These are phyloP conservation scores for Lyophyllum decastes DNA, from an alignment of 768 basidiomycete species.

Conservation along the genomic window DNA sequence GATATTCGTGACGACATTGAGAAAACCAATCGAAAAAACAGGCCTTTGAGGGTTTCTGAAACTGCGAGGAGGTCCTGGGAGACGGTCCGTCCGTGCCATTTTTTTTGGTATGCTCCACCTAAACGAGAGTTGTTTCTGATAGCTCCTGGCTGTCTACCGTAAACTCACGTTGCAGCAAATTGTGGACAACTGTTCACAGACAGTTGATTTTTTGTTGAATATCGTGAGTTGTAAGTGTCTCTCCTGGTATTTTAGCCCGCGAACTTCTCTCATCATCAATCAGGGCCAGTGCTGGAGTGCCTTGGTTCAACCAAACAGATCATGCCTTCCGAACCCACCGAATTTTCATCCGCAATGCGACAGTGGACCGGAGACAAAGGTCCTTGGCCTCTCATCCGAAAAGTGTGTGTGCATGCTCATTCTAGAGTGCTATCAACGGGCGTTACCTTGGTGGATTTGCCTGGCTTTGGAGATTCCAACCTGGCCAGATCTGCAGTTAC, in stretches of 20 bases:
- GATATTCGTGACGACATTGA: neutral
- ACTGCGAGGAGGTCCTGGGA: neutral
- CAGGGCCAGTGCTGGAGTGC: slow-evolving; percentile 1
- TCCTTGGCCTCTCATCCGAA: slow-evolving; percentile 7
- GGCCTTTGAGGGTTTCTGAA: neutral
- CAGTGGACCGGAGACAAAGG: slow-evolving; percentile 4
- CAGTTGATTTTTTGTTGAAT: neutral
- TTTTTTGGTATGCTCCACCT: no score
- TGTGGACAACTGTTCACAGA: neutral
- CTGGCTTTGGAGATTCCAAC: slow-evolving; percentile 6
- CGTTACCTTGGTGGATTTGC: slow-evolving; percentile 1
- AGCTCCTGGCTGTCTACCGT: neutral
- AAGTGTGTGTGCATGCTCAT: neutral
- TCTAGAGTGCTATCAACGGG: slow-evolving; percentile 1
- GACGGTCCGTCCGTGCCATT: neutral
- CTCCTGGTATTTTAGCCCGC: no score
- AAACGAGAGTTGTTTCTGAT: no score
- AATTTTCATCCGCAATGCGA: neutral
- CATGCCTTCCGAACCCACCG: neutral
- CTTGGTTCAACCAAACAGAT: neutral
- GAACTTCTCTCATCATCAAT: no score
- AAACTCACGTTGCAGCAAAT: neutral
- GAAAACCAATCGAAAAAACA: neutral
- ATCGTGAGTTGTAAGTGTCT: neutral
- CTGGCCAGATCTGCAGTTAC: slow-evolving; percentile 1